Percentiles rank a stretch among this genome's conserved stretches.
Conservation (phyloP, 1,284 basidiomycete genomes). For the Ceratobasidium theobromae region DNA sequence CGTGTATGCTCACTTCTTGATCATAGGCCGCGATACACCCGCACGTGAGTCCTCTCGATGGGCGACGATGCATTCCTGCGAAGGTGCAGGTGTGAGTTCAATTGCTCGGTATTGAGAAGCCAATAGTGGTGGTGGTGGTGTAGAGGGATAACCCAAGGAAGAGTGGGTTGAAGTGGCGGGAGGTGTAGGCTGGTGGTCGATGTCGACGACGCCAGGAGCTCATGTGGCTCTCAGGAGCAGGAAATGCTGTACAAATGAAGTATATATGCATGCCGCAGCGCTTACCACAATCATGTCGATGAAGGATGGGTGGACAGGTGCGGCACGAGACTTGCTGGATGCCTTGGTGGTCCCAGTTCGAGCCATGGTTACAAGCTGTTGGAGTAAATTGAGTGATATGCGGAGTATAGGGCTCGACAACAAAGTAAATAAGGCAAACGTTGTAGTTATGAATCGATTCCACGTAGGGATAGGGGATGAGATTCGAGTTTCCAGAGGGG, state of each 20-base stretch:
- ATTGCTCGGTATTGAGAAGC: too few species aligned
- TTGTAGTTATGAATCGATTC: not conserved
- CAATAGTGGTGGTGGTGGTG: too few species aligned
- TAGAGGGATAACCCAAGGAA: not conserved
- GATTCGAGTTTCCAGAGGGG: conserved; percentile 15
- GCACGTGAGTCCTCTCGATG: conserved; percentile 75
- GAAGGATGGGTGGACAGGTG: conserved; percentile 33
- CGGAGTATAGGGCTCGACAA: not conserved
- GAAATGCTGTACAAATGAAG: not conserved
- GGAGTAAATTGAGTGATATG: conserved; percentile 7
- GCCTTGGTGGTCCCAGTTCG: conserved; percentile 14
- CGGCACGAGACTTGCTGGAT: conserved; percentile 17
- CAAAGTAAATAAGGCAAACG: not conserved
- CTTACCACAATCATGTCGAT: conserved; percentile 36
- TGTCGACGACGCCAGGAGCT: not conserved
- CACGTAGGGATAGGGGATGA: conserved; percentile 2
- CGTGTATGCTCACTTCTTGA: conserved; percentile 73
- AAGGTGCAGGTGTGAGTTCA: not conserved
- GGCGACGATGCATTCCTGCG: conserved; percentile 71
- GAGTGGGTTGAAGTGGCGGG: not conserved
- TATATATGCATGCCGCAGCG: not conserved
- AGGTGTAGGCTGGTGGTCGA: not conserved
- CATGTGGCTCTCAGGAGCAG: not conserved
- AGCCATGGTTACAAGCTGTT: conserved; percentile 26
- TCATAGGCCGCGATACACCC: conserved; percentile 87